These are phyloP conservation scores for Ceratonia siliqua DNA, from an alignment of 306 rosid species.

Conservation along the genomic window DNA sequence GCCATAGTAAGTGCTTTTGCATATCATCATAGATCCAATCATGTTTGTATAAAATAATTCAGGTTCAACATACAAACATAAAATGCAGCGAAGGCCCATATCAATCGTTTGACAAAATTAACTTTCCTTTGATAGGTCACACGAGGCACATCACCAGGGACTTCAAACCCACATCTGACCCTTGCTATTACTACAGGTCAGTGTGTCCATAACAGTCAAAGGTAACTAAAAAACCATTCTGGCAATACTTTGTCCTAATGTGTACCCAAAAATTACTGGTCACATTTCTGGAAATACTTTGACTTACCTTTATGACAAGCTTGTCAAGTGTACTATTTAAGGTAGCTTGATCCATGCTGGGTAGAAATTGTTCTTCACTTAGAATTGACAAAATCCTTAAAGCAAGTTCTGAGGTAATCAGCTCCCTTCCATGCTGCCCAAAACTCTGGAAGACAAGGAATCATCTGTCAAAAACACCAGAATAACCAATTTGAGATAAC, in stretches of 20 bases:
- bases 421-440: slow-evolving; percentile 99
- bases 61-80: neutral
- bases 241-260: neutral
- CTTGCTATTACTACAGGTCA: neutral
- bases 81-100: neutral
- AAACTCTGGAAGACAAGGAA: slow-evolving; percentile 99
- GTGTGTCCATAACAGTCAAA: neutral
- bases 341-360: slow-evolving; percentile 57
- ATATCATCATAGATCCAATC: neutral
- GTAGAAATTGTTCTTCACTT: slow-evolving; percentile 69
- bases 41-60: neutral
- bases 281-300: neutral
- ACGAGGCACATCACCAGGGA: neutral
- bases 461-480: slow-evolving; percentile 98
- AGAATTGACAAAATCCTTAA: slow-evolving; percentile 72
- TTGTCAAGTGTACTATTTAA: slow-evolving; percentile 70
- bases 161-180: neutral
- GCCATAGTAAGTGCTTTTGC: neutral
- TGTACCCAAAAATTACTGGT: neutral
- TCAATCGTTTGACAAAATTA: neutral
- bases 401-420: slow-evolving; percentile 91
- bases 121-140: neutral
- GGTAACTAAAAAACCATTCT: neutral
- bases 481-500: slow-evolving; percentile 82
- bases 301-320: slow-evolving; percentile 72